Evolutionary conservation across 352 stramenopile species (phyloP), one percentile per base, ranked within the genome.

Genomic region (Plasmopara muralis): DNA sequence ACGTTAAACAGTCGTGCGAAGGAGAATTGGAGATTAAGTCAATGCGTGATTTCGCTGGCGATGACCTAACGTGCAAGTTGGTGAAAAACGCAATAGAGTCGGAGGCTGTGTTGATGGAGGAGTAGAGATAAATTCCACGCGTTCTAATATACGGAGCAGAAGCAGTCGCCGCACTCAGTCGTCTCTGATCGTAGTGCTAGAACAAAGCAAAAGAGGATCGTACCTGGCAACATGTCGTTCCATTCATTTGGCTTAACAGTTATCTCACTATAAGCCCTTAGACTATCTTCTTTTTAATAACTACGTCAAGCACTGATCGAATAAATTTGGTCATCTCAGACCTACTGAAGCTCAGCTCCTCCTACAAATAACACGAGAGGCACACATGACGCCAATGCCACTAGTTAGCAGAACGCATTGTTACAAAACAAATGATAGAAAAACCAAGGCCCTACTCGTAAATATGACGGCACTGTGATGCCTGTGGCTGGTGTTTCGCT

Each of bases 241-340:
- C 20, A 1, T 25, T 25, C 20, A 25, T 25, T 25, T 25, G 20
- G 20, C 20, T 25, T 25, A 25, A 25, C 20, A 25, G 20, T 25
- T 25, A 25, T 25, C 3, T 25, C 1, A 25, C 3, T 3, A 25
- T 25, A 35, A 35, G 31, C 31, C 38, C 9, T 47, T 62, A 64
- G 42, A 60, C 31, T 60, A 78, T 74, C 57, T 85, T 85, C 60
- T 86, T 86, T 46, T 76, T 72, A 72, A 87, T 87, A 35, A 91
- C 78, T 30, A 86, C 73, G 59, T 93, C 83, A 39, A 93, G 57
- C 42, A 89, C 62, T 54, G 80, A 86, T 40, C 77, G 74, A 71
- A 89, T 87, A 56, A 93, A 93, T 43, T 87, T 86, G 50, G 78
- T 89, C 66, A 90, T 77, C 58, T 93, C 78, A 37, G 70, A 70